A percentile compares a stretch with the other conserved stretches of the same genome.
Evolutionary conservation across 2,329 filamentous ascomycete genomes (phyloP).

Genomic region (Ophidiomyces ophidiicola): DNA sequence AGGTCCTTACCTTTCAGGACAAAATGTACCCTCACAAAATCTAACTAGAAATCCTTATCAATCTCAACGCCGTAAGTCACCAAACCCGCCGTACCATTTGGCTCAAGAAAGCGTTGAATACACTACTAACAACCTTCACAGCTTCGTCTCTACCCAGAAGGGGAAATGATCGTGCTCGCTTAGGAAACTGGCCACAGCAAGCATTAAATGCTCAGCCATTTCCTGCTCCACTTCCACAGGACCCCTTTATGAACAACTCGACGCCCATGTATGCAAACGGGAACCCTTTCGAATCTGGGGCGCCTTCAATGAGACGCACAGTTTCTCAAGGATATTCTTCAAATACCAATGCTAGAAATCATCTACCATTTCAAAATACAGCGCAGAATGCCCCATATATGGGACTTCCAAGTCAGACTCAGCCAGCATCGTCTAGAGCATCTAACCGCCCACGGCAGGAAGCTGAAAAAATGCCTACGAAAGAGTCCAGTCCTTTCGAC

Average conservation of each 20-base stretch:
- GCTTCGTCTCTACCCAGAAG: not conserved
- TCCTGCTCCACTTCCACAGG: not conserved
- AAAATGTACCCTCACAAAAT: not conserved
- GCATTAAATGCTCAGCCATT: not conserved
- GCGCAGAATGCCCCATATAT: conserved; percentile 3
- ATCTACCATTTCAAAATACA: not conserved
- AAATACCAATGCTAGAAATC: not conserved
- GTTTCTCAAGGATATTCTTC: conserved; percentile 1
- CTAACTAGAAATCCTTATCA: not conserved
- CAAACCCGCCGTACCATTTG: no score
- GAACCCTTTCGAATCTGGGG: not conserved
- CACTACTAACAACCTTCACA: not conserved
- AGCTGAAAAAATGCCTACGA: no score
- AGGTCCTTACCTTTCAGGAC: not conserved
- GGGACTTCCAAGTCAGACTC: not conserved
- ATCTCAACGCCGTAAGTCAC: conserved; percentile 2
- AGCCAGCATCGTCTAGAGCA: no score
- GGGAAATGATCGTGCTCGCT: not conserved
- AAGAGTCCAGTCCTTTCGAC: no score
- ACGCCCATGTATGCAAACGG: not conserved
- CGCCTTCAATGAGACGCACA: not conserved
- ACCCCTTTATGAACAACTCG: not conserved
- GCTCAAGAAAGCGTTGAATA: no score
- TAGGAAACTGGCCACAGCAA: not conserved
- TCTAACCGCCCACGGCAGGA: no score